Percentiles rank a stretch among this genome's conserved stretches.
Evolutionary conservation across 2,329 filamentous ascomycete genomes (phyloP).

Genomic region (Diaporthe sp.): DNA sequence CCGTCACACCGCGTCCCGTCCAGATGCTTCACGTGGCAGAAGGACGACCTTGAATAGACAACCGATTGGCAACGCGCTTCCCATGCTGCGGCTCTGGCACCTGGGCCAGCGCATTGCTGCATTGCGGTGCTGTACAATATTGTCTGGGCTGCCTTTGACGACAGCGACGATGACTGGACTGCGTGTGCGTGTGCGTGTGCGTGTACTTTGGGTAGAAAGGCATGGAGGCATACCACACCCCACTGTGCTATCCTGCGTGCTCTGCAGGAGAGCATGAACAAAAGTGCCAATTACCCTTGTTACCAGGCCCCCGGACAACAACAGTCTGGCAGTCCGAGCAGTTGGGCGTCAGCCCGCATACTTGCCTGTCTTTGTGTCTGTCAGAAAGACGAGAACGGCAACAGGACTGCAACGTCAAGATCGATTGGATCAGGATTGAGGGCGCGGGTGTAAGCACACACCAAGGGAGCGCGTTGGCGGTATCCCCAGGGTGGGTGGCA

Average conservation of each 20-base stretch:
- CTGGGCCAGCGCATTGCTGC: slow-evolving; percentile 7
- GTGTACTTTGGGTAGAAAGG: neutral
- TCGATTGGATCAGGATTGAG: slow-evolving; percentile 11
- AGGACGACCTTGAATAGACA: neutral
- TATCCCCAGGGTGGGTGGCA: neutral
- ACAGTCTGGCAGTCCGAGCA: neutral
- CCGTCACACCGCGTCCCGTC: slow-evolving; percentile 6
- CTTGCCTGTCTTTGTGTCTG: neutral
- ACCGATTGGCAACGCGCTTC: neutral
- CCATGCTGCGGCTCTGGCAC: neutral
- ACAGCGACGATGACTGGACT: neutral
- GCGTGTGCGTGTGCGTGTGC: neutral
- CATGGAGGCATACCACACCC: neutral
- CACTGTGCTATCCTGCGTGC: too few species aligned
- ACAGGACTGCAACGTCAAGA: neutral
- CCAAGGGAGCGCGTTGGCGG: neutral
- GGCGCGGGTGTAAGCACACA: neutral
- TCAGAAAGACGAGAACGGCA: slow-evolving; percentile 7
- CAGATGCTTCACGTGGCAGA: slow-evolving; percentile 22
- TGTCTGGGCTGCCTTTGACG: neutral
- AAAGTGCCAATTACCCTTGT: neutral
- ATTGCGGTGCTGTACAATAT: neutral
- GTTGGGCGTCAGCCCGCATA: neutral
- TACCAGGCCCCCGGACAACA: neutral
- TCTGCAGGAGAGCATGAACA: neutral